A percentile compares a stretch with the other conserved stretches of the same genome.
These are phyloP conservation scores for Pseudozyma pruni DNA, from an alignment of 1,284 basidiomycete species.

Conservation along the genomic window DNA sequence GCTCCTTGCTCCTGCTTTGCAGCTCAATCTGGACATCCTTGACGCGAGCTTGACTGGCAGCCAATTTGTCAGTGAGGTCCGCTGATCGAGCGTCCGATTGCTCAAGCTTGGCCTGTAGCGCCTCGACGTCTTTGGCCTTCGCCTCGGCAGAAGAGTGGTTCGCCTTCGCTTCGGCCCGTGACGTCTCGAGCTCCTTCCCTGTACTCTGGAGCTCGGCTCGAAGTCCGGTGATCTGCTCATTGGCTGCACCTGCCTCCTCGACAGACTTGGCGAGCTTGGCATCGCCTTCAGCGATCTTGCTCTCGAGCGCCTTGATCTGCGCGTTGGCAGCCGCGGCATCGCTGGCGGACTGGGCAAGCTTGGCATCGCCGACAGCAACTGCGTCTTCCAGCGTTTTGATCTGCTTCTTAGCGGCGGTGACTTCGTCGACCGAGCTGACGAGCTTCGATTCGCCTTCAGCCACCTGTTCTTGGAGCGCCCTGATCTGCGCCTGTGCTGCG, in stretches of 20 bases:
- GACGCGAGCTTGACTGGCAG: conserved; percentile 5
- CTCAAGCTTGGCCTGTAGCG: conserved; percentile 7
- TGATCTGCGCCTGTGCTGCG: conserved; percentile 10
- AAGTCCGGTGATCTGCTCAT: conserved; percentile 11
- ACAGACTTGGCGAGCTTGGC: conserved; percentile 7
- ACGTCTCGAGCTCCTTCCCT: conserved; percentile 14
- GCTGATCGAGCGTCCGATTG: conserved; percentile 7
- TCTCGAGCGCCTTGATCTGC: not conserved
- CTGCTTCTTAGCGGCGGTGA: conserved; percentile 6
- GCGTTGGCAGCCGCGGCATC: not conserved
- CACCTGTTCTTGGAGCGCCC: conserved; percentile 7
- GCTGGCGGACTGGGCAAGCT: not conserved
- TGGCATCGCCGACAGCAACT: not conserved
- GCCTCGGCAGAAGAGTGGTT: conserved; percentile 9
- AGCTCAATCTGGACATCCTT: conserved; percentile 11
- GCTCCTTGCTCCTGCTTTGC: conserved; percentile 6
- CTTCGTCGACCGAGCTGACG: conserved; percentile 10
- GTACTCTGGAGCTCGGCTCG: conserved; percentile 11
- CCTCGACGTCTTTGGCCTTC: conserved; percentile 2
- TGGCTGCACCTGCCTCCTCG: conserved; percentile 4
- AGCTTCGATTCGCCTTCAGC: conserved; percentile 15
- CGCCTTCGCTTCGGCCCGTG: conserved; percentile 10
- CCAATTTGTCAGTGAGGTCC: not conserved
- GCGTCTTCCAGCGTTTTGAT: conserved; percentile 3
- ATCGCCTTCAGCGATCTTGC: conserved; percentile 5